Evolutionary conservation across 2,329 filamentous ascomycete species (phyloP), one percentile per base, ranked within the genome.

Genomic region (Colletotrichum spaethianum): DNA sequence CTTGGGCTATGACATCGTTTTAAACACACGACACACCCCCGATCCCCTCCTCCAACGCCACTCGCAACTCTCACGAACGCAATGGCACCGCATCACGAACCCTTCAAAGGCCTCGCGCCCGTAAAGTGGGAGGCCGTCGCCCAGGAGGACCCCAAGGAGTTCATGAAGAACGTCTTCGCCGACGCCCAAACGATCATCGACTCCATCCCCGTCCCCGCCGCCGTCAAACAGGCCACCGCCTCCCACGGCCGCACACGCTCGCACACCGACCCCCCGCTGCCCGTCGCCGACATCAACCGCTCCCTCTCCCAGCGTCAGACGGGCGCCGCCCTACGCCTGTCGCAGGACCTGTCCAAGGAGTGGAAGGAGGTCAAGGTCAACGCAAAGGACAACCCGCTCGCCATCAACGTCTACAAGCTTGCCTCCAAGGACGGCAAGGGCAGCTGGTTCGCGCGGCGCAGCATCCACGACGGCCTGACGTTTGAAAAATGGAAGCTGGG

Each of bases 361-460:
- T 98, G 96, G 95, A 98, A 97, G 81, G 93, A 94, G 52, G 84
- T 95, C 78, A 96, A 94, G 82, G 82, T 94, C 67, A 90, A 88
- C 52, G 82, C 89, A 3, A 91, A 88, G 75, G 92, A 95, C 26
- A 96, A 97, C 77, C 93, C 94, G 0, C 85, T 94, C 11, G 91
- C 88, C 0, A 91, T 98, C 73, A 88, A 86, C 67, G 91, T 98
- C 31, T 98, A 93, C 84, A 97, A 97, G 80, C 87, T 96, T 72
- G 84, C 87, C 0, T 90, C 92, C 2, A 92, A 93, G 76, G 96
- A 98, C 81, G 91, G 94, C 46, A 92, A 92, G 75, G 96, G 95
- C 2, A 88, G 93, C 9, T 98, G 96, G 96, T 98, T 98, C 82
- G 94, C 94, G 31, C 86, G 96, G 67, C 87, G 93, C 60, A 97